phyloP scores from a whole-genome alignment of 495 filamentous ascomycete genomes.

The Penicillium fimorum region DNA sequence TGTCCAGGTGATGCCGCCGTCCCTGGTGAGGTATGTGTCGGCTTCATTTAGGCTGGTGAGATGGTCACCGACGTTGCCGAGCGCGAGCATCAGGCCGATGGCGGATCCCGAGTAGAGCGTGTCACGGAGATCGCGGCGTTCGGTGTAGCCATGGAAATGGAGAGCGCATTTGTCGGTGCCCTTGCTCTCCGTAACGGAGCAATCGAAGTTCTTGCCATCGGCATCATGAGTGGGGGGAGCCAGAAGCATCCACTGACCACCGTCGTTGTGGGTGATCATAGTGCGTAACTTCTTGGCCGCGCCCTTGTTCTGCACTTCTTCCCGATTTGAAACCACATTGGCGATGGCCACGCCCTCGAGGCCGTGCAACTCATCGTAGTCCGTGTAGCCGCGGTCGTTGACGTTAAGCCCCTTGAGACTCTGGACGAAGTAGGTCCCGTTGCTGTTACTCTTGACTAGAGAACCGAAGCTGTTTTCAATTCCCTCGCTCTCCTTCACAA shows the following conservation, averaged over 20 bases:
- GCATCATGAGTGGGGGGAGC: slow-evolving; percentile 64
- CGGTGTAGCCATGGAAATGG: slow-evolving; percentile 92
- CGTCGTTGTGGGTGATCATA: slow-evolving; percentile 94
- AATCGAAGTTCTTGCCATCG: slow-evolving; percentile 67
- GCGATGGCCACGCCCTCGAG: slow-evolving; percentile 86
- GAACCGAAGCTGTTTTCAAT: slow-evolving; percentile 69
- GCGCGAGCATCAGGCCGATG: slow-evolving; percentile 84
- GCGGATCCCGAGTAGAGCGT: slow-evolving; percentile 86
- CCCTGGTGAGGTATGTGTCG: slow-evolving; percentile 82
- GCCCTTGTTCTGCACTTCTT: slow-evolving; percentile 57
- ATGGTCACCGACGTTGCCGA: slow-evolving; percentile 83
- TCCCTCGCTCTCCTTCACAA: slow-evolving; percentile 70
- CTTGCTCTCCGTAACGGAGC: slow-evolving; percentile 50
- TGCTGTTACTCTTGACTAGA: slow-evolving; percentile 96
- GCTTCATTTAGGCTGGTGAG: slow-evolving; percentile 55
- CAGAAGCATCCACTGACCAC: slow-evolving; percentile 76
- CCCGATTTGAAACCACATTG: slow-evolving; percentile 77
- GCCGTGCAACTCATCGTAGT: slow-evolving; percentile 93
- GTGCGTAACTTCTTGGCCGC: slow-evolving; percentile 77
- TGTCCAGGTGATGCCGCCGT: slow-evolving; percentile 88
- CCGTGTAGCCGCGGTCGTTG: slow-evolving; percentile 71
- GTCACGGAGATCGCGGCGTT: slow-evolving; percentile 72
- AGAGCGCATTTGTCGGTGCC: slow-evolving; percentile 70
- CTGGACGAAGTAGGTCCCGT: slow-evolving; percentile 89
- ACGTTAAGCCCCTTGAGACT: slow-evolving; percentile 76